These are phyloP conservation scores for Collariella sp. DNA, from an alignment of 495 filamentous ascomycete species.

Conservation along the genomic window DNA sequence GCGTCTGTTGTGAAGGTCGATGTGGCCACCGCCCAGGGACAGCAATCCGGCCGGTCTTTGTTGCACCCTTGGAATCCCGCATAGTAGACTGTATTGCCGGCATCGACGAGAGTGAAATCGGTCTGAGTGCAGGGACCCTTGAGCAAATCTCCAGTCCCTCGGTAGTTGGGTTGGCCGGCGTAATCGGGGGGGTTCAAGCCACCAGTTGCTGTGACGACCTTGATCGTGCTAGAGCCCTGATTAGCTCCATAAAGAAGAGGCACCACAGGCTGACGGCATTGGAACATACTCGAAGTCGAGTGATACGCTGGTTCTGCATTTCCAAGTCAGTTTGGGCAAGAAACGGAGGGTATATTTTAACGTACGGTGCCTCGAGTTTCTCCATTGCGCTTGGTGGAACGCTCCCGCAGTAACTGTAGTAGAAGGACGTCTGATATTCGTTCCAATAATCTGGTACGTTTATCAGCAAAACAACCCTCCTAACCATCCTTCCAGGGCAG, in stretches of 20 bases:
- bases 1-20: not conserved
- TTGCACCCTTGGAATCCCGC: slow-evolving; percentile 24
- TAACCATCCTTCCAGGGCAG: not conserved
- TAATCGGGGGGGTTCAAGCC: not conserved
- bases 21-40: slow-evolving; percentile 19
- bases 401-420: slow-evolving; percentile 6
- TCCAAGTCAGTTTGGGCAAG: not conserved
- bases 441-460: not conserved
- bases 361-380: slow-evolving; percentile 11
- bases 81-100: slow-evolving; percentile 18
- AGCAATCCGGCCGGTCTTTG: slow-evolving; percentile 21
- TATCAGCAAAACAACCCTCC: not conserved
- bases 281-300: slow-evolving; percentile 19
- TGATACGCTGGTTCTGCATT: slow-evolving; percentile 10
- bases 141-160: slow-evolving; percentile 18
- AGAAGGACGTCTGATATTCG: slow-evolving; percentile 9
- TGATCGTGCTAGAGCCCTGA: slow-evolving; percentile 6
- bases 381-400: slow-evolving; percentile 12
- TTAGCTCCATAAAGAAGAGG: not conserved
- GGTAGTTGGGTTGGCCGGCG: slow-evolving; percentile 9
- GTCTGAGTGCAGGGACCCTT: slow-evolving; percentile 16
- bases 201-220: slow-evolving; percentile 10
- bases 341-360: not conserved
- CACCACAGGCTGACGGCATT: not conserved
- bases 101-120: slow-evolving; percentile 24